Conservation (phyloP, 148 eudicot species). For the Oxyria digyna region DNA sequence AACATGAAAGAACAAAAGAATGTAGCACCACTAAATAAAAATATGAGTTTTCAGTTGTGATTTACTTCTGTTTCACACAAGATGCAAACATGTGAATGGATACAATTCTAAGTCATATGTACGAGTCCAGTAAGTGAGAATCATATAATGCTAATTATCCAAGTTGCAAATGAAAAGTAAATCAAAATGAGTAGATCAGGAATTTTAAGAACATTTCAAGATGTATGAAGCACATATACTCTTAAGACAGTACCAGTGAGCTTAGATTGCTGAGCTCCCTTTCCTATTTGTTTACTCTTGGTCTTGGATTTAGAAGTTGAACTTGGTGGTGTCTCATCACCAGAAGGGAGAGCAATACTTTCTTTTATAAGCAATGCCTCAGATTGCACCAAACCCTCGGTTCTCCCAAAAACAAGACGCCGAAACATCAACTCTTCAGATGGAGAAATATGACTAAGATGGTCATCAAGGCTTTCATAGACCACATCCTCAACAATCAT, state of each 20-base stretch:
- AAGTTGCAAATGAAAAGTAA: background rate
- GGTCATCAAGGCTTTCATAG: constrained; percentile 58
- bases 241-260: constrained; percentile 28
- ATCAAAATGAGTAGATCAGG: background rate
- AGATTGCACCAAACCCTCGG: constrained; percentile 78
- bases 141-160: background rate
- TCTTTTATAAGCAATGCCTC: constrained; percentile 58
- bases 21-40: background rate
- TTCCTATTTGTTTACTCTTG: constrained; percentile 36
- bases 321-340: constrained; percentile 20
- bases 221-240: background rate
- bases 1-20: constrained; percentile 10
- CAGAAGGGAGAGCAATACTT: constrained; percentile 11
- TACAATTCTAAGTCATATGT: background rate
- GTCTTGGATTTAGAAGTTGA: constrained; percentile 40
- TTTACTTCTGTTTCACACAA: background rate
- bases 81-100: background rate
- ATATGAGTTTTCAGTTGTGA: background rate
- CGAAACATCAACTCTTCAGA: constrained; percentile 56
- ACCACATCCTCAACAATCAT: constrained; percentile 77
- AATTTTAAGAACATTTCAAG: background rate
- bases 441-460: constrained; percentile 26
- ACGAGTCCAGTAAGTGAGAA: background rate
- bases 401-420: constrained; percentile 74
- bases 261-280: constrained; percentile 19